phyloP scores from a whole-genome alignment of 257 asterid genomes.

The Scutellaria baicalensis region DNA sequence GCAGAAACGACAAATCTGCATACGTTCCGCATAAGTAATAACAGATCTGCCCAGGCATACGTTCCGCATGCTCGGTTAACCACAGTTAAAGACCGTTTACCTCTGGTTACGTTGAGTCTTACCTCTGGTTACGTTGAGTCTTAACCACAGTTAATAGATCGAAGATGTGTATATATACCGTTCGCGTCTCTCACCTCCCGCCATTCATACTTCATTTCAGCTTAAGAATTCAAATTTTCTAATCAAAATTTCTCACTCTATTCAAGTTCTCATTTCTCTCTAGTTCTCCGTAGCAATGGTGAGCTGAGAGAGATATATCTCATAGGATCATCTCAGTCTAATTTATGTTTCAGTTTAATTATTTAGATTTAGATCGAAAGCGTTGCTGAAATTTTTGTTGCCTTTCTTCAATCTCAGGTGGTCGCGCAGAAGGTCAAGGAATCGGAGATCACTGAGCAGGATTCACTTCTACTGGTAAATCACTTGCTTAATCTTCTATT shows the following conservation, averaged over 20 bases:
- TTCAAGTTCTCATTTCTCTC: slow-evolving; percentile 18
- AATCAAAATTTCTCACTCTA: not conserved
- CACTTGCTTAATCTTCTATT: not conserved
- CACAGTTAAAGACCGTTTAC: not conserved
- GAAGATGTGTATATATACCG: not conserved
- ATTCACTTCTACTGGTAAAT: slow-evolving; percentile 77
- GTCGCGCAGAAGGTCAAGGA: slow-evolving; percentile 83
- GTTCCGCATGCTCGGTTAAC: slow-evolving; percentile 19
- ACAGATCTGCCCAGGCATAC: slow-evolving; percentile 6
- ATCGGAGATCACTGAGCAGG: slow-evolving; percentile 93
- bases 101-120: not conserved
- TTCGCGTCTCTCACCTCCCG: slow-evolving; percentile 18
- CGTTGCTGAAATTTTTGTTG: not conserved
- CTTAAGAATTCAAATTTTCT: not conserved
- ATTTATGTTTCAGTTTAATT: not conserved
- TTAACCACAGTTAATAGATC: slow-evolving; percentile 18
- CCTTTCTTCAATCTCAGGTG: slow-evolving; percentile 42
- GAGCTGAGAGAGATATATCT: slow-evolving; percentile 18
- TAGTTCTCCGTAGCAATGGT: slow-evolving; percentile 30
- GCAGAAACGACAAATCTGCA: not conserved
- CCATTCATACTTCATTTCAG: slow-evolving; percentile 26
- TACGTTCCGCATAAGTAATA: not conserved
- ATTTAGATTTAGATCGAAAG: not conserved
- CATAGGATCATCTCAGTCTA: not conserved
- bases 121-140: slow-evolving; percentile 1